Evolutionary conservation across 2,329 filamentous ascomycete species (phyloP).

Genomic region (Hymenoscyphus fraxineus): DNA sequence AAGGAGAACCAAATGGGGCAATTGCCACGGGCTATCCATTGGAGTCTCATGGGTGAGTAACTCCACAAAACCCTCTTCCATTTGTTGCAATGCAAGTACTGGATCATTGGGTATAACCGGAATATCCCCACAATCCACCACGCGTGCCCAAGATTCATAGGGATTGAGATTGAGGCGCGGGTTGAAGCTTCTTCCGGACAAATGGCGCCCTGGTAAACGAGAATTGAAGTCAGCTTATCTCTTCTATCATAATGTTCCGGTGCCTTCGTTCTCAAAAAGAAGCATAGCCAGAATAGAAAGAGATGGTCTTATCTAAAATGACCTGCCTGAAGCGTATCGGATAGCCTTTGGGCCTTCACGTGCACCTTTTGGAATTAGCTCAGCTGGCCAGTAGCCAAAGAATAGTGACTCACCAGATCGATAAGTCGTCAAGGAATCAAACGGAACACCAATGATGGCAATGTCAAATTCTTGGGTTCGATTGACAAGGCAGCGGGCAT

Average conservation of each 20-base stretch:
- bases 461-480: slow-evolving; percentile 26
- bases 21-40: slow-evolving; percentile 28
- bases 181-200: too few relatives aligned
- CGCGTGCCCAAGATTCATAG: slow-evolving; percentile 29
- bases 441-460: slow-evolving; percentile 32
- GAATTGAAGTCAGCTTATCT: too few relatives aligned
- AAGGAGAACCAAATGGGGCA: slow-evolving; percentile 29
- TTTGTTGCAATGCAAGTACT: slow-evolving; percentile 27
- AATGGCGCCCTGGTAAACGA: too few relatives aligned
- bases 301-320: too few relatives aligned
- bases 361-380: slow-evolving; percentile 31
- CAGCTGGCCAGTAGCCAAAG: slow-evolving; percentile 15
- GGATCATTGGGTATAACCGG: slow-evolving; percentile 33
- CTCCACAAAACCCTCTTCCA: slow-evolving; percentile 29
- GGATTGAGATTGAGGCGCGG: slow-evolving; percentile 22
- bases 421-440: slow-evolving; percentile 32
- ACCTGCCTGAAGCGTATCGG: slow-evolving; percentile 13
- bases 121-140: slow-evolving; percentile 33
- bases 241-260: too few relatives aligned
- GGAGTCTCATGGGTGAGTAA: slow-evolving; percentile 23
- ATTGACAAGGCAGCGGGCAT: too few relatives aligned
- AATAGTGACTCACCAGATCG: slow-evolving; percentile 21
- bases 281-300: neutral
- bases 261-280: neutral
- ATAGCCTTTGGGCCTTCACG: slow-evolving; percentile 29